Percentiles rank a stretch among this genome's conserved stretches.
Evolutionary conservation across 176 grass and related monocot genomes (phyloP).

Genomic region (Rhynchospora breviuscula): DNA sequence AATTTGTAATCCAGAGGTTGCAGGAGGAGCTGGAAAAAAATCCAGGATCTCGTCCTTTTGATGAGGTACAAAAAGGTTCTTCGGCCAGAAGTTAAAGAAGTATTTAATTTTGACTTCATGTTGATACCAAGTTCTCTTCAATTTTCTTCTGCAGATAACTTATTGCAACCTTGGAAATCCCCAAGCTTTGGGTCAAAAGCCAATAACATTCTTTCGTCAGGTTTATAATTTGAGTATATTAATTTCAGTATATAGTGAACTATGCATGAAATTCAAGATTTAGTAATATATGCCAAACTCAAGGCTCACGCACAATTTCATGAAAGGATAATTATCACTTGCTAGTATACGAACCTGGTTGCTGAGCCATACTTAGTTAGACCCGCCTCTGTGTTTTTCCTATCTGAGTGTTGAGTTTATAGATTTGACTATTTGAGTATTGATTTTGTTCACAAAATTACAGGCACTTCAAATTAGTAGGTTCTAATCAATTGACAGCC

Average conservation of each 20-base stretch:
- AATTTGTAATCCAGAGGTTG: constrained; percentile 37
- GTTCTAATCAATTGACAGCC: too few relatives aligned
- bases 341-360: not conserved
- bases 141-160: constrained; percentile 35
- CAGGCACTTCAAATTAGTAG: too few relatives aligned
- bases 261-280: not conserved
- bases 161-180: constrained; percentile 77
- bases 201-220: constrained; percentile 65
- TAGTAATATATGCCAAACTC: not conserved
- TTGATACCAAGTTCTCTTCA: not conserved
- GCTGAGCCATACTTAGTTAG: not conserved
- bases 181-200: constrained; percentile 52
- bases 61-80: constrained; percentile 39
- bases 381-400: not conserved
- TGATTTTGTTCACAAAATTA: not conserved
- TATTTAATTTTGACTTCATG: not conserved
- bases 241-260: not conserved
- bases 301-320: not conserved
- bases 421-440: not conserved
- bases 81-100: not conserved
- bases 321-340: not conserved
- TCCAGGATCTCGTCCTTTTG: constrained; percentile 50
- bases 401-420: not conserved
- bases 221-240: constrained; percentile 13
- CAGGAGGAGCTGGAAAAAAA: constrained; percentile 43